Evolutionary conservation across 352 stramenopile genomes (phyloP).

Genomic region (Phytophthora agathidicida): DNA sequence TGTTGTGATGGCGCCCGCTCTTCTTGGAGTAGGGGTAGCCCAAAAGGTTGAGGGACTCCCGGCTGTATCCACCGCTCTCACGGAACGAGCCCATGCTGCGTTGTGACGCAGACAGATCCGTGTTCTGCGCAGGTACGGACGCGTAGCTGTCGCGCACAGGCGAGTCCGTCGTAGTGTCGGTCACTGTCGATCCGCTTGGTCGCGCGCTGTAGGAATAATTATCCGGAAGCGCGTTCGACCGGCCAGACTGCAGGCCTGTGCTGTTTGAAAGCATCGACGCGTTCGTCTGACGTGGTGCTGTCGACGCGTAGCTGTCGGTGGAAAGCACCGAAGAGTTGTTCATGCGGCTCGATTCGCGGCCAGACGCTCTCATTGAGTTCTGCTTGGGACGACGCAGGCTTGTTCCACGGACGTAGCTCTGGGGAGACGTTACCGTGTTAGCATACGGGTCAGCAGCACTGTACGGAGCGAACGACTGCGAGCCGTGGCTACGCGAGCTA

Average conservation of each 20-base stretch:
- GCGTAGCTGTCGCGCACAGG: constrained; percentile 29
- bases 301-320: constrained; percentile 40
- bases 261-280: constrained; percentile 38
- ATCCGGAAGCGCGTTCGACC: constrained; percentile 15
- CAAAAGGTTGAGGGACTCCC: constrained; percentile 81
- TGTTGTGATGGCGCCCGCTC: constrained; percentile 64
- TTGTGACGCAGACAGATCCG: constrained; percentile 34
- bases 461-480: constrained; percentile 32
- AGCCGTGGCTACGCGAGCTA: constrained; percentile 15
- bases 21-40: constrained; percentile 86
- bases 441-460: constrained; percentile 43
- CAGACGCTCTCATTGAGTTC: constrained; percentile 38
- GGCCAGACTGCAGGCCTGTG: constrained; percentile 23
- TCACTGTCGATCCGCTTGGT: constrained; percentile 14
- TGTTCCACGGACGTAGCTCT: constrained; percentile 77
- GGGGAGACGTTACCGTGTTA: constrained; percentile 65
- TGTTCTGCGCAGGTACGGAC: constrained; percentile 16
- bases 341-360: constrained; percentile 27
- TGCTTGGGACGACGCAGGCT: constrained; percentile 55
- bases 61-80: constrained; percentile 69
- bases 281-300: constrained; percentile 32
- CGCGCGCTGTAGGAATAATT: constrained; percentile 23
- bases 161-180: constrained; percentile 12
- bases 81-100: constrained; percentile 46
- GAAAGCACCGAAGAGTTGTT: constrained; percentile 32